A percentile compares a stretch with the other conserved stretches of the same genome.
Evolutionary conservation across 768 basidiomycete genomes (phyloP).

Genomic region (Calocybe cyanea): DNA sequence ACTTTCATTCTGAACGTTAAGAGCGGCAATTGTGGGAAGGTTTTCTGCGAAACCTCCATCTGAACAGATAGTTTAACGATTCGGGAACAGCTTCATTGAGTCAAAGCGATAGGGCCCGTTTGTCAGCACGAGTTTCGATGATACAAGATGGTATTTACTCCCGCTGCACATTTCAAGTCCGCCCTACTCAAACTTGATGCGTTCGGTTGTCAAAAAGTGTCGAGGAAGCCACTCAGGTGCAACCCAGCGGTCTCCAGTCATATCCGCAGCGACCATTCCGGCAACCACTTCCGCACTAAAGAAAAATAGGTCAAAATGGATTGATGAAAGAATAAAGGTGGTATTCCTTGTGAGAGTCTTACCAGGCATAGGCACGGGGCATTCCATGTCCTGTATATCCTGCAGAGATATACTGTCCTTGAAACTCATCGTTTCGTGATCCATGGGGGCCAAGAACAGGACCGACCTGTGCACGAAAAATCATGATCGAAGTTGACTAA

Average conservation of each 20-base stretch:
- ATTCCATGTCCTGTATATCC: constrained; percentile 81
- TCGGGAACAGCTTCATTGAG: too few species aligned
- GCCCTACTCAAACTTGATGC: neutral
- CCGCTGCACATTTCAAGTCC: too few species aligned
- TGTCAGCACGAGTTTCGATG: too few species aligned
- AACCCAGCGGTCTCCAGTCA: constrained; percentile 41
- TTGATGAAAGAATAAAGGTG: too few species aligned
- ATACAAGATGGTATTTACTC: too few species aligned
- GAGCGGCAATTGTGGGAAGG: too few species aligned
- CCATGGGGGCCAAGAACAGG: constrained; percentile 39
- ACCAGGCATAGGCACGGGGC: constrained; percentile 75
- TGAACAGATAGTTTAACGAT: too few species aligned
- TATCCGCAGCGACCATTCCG: constrained; percentile 52
- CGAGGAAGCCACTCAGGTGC: constrained; percentile 62
- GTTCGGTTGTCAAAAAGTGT: constrained; percentile 39
- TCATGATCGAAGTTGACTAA: neutral
- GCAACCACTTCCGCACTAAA: constrained; percentile 59
- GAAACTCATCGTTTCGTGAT: constrained; percentile 22
- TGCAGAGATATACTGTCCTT: constrained; percentile 68
- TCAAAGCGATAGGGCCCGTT: too few species aligned
- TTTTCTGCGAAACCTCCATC: too few species aligned
- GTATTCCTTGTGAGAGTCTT: constrained; percentile 11
- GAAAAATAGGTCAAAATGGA: constrained; percentile 1
- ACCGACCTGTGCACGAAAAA: constrained; percentile 46
- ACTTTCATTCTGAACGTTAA: too few species aligned